Evolutionary conservation across 1,284 basidiomycete species (phyloP), one percentile per base, ranked within the genome.

Genomic region (Neotropicomus parvogracilis): DNA sequence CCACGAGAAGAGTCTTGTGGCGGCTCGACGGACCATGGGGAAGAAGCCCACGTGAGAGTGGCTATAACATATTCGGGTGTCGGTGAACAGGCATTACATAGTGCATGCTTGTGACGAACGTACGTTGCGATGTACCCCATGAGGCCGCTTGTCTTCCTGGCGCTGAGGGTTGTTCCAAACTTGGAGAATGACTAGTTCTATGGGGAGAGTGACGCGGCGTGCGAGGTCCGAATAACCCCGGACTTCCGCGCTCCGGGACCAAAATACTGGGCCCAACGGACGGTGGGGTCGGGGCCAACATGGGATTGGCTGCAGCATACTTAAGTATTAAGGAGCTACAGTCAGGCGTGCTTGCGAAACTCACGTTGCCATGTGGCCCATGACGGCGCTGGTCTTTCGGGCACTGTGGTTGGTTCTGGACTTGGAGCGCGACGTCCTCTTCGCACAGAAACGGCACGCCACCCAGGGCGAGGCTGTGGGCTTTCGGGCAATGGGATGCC

Each of bases 361-460:
- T 67, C 59, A 86, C 83, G 81, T 68, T 75, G 77, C 83, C 83
- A 85, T 33, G 78, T 77, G 19, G 72, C 71, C 81, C 82, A 81
- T 7, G 77, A 77, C 24, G 52, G 59, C 20, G 69, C 64, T 57
- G 65, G 70, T 42, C 58, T 69, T 53, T 27, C 31, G 2, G 70
- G 67, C 38, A 56, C 57, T 33, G 59, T 62, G 3, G 56, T 59
- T n/a, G 66, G 60, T 11, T 67, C 60, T 3, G 66, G 59, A 10
- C 71, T 74, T 54, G 61, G 66, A 54, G 67, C 52, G 13, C 9
- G 35, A 24, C 14, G 69, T 41, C 59, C 64, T 39, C 62, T 58
- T 35, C 67, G 70, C 13, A 64, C 67, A 33, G 62, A 59, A 16
- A 79, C 69, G 8, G 70, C 69, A 32, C 78, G 70, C 81, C 81